These are phyloP conservation scores for Rauvolfia tetraphylla DNA, from an alignment of 257 asterid species.

Conservation along the genomic window DNA sequence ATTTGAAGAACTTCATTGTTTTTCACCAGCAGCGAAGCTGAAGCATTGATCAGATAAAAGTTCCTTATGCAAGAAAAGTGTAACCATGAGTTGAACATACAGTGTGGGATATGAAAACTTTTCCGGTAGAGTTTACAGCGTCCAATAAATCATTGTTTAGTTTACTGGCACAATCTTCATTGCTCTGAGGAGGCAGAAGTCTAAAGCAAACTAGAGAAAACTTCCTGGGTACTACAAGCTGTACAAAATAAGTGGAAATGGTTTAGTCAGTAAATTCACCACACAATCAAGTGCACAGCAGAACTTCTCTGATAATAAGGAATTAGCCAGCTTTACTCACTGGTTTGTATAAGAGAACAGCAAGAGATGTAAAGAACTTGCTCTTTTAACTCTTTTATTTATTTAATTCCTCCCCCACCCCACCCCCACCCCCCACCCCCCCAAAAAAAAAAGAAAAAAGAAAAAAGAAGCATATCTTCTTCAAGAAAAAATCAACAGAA, in stretches of 20 bases:
- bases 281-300: not conserved
- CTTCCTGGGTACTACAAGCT: constrained; percentile 70
- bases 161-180: constrained; percentile 43
- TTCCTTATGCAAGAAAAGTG: not conserved
- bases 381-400: not conserved
- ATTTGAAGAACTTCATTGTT: not conserved
- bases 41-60: not conserved
- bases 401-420: too few species aligned
- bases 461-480: not conserved
- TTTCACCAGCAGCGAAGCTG: not conserved
- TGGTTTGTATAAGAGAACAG: not conserved
- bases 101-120: constrained; percentile 82
- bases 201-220: constrained; percentile 86
- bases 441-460: too few species aligned
- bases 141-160: constrained; percentile 67
- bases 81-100: constrained; percentile 33
- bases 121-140: constrained; percentile 76
- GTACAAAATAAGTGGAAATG: constrained; percentile 18
- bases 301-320: not conserved
- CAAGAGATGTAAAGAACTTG: not conserved
- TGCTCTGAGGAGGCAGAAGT: constrained; percentile 39
- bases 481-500: not conserved
- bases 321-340: not conserved
- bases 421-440: too few species aligned
- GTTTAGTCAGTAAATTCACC: not conserved